A percentile compares a stretch with the other conserved stretches of the same genome.
These are phyloP conservation scores for Heritiera fomes DNA, from an alignment of 345 rosid genomes.

Conservation along the genomic window DNA sequence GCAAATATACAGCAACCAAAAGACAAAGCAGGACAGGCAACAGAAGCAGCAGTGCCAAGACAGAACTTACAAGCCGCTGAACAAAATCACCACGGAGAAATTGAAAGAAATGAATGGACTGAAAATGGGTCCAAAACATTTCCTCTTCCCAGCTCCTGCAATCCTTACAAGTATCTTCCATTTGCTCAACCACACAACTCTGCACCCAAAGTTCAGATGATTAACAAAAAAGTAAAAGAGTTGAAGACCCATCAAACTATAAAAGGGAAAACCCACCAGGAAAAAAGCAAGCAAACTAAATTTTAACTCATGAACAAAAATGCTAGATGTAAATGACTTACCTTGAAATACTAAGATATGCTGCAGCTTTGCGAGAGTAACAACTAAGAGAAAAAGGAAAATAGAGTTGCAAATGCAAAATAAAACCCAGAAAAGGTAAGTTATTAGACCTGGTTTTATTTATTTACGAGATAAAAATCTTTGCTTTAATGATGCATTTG, in stretches of 20 bases:
- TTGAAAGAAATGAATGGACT: slow-evolving; percentile 56
- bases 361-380: not conserved
- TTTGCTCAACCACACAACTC: slow-evolving; percentile 23
- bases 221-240: not conserved
- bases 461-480: not conserved
- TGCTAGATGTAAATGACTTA: not conserved
- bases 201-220: not conserved
- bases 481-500: not conserved
- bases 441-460: not conserved
- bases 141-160: slow-evolving; percentile 72
- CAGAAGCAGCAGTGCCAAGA: not conserved
- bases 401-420: not conserved
- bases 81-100: slow-evolving; percentile 55
- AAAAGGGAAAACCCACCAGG: not conserved
- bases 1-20: not conserved
- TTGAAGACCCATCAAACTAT: not conserved
- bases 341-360: not conserved
- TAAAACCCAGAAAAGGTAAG: not conserved
- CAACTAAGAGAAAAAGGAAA: not conserved
- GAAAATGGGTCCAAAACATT: slow-evolving; percentile 73
- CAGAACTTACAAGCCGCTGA: slow-evolving; percentile 49
- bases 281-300: not conserved
- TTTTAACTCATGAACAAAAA: not conserved
- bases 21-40: not conserved
- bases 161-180: slow-evolving; percentile 47